phyloP scores from a whole-genome alignment of 73 alveolate species.

The Breviolum minutum region DNA sequence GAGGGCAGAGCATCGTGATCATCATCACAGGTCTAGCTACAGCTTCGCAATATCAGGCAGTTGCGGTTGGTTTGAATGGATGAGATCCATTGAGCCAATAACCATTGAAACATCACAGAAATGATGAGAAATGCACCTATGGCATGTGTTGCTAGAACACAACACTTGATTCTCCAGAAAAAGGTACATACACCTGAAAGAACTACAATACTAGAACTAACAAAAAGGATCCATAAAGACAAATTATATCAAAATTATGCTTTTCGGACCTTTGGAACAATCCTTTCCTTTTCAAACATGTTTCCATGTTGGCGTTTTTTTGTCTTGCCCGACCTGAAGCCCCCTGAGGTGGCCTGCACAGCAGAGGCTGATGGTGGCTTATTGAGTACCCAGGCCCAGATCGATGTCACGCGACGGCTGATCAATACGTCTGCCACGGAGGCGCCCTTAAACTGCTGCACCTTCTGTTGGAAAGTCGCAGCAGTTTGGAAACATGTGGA shows the following conservation, averaged over 20 bases:
- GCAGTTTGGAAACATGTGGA: no score
- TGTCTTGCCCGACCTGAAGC: background rate
- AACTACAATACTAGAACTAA: background rate
- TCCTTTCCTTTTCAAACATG: background rate
- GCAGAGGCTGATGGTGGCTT: slow-evolving; percentile 92
- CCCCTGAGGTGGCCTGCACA: slow-evolving; percentile 35
- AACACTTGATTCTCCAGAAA: no score
- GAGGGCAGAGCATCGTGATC: slow-evolving; percentile 73
- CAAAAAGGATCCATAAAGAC: background rate
- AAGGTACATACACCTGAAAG: background rate
- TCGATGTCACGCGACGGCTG: slow-evolving; percentile 78
- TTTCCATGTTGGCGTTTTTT: background rate
- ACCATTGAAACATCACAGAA: no score
- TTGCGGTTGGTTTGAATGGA: no score
- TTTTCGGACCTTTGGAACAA: background rate
- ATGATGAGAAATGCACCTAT: no score
- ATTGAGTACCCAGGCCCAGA: slow-evolving; percentile 53
- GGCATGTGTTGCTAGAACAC: no score
- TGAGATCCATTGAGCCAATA: no score
- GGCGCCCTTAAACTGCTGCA: background rate
- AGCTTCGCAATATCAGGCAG: slow-evolving; percentile 36
- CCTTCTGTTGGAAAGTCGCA: no score
- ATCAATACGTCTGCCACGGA: slow-evolving; percentile 51
- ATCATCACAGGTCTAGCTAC: slow-evolving; percentile 73
- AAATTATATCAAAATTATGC: background rate